Base-by-base conservation (phyloP, 2,329 filamentous ascomycete species). In the Aspergillus sp. region DNA sequence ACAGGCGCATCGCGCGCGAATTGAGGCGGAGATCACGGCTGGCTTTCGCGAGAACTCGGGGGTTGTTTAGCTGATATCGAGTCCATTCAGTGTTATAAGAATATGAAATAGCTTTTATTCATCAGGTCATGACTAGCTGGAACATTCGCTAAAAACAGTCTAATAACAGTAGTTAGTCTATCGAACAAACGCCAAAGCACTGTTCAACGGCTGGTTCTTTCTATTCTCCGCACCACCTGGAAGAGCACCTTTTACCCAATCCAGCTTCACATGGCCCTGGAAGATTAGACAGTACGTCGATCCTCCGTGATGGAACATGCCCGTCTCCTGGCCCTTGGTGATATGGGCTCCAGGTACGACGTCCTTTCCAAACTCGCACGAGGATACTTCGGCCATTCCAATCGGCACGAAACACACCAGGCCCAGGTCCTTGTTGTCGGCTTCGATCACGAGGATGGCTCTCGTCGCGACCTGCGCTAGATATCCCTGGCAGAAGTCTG, bases 241-340 rank as follows among this genome's bases (percentile, higher is more conserved):
- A 19, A 19, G 19, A 19, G 19, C 19, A 19, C 19, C 37, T 6
- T 27, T 30, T 2, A n/a, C 12, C 38, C 31, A 48, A 4, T 30
- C 39, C 46, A 42, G 8, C 8, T 37, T 33, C 31, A 39, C 39
- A 3, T 30, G 12, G 6, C 30, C 13, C 30, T 33, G 32, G 64
- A 87, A 86, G 5, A 88, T 54, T 53, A 87, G 55, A 51, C 81
- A 84, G 56, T 86, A 79, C 3, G 78, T 78, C 9, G 76, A 81
- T 0, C 85, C 85, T 13, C 84, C 85, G 58, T 82, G 87, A 57
- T 88, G 84, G 63, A 88, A 88, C 82, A 85, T 86, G 37, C 84
- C 84, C 29, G 79, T 70, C 68, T 86, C 68, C 3, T 86, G 75
- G 2, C 85, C 85, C 70, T 87, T 87, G 44, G 70, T 71, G 13